phyloP scores from a whole-genome alignment of 306 rosid genomes.

The Amphicarpaea edgeworthii region DNA sequence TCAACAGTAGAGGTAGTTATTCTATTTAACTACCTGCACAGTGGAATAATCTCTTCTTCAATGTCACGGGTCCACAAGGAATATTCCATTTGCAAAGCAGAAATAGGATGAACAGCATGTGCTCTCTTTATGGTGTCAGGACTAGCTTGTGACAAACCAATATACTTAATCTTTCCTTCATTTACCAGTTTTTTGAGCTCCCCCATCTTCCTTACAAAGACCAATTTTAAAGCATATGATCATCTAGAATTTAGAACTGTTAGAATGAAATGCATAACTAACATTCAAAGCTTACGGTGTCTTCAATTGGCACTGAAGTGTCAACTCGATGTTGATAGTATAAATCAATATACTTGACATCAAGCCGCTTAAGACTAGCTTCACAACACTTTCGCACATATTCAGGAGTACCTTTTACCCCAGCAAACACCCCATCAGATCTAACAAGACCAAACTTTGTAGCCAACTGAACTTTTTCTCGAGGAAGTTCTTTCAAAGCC shows the following conservation, averaged over 20 bases:
- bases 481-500: slow-evolving; percentile 75
- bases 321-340: slow-evolving; percentile 72
- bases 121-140: slow-evolving; percentile 70
- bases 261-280: not conserved
- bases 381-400: slow-evolving; percentile 69
- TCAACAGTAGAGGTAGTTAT: not conserved
- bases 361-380: slow-evolving; percentile 67
- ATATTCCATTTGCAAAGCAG: slow-evolving; percentile 79
- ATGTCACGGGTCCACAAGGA: slow-evolving; percentile 71
- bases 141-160: slow-evolving; percentile 66
- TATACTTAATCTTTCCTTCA: slow-evolving; percentile 69
- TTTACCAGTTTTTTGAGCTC: slow-evolving; percentile 69
- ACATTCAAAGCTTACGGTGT: slow-evolving; percentile 60
- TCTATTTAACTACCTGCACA: slow-evolving; percentile 58
- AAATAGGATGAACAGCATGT: slow-evolving; percentile 73
- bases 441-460: slow-evolving; percentile 65
- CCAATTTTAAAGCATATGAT: slow-evolving; percentile 24
- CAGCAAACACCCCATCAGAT: slow-evolving; percentile 34
- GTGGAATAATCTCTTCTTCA: slow-evolving; percentile 69
- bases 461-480: slow-evolving; percentile 70
- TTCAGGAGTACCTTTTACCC: slow-evolving; percentile 63
- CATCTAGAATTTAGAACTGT: not conserved
- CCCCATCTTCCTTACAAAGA: slow-evolving; percentile 50
- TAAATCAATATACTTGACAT: slow-evolving; percentile 58
- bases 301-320: slow-evolving; percentile 69